Evolutionary conservation across 108 stramenopile species (phyloP), one percentile per base, ranked within the genome.

Genomic region (Nitzschia inconspicua): DNA sequence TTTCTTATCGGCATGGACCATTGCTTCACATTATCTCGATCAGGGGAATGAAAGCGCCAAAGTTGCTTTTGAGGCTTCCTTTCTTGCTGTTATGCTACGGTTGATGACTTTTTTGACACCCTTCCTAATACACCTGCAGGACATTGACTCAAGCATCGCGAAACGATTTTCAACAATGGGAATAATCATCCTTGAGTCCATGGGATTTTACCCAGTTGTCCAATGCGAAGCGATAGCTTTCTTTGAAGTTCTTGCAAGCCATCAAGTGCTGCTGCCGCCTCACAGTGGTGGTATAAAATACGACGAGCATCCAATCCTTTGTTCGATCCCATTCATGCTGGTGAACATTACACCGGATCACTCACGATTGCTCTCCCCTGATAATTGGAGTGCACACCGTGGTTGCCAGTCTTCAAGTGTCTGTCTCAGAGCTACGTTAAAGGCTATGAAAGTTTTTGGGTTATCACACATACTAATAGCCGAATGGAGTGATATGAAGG

Each of bases 21-120:
- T 77, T 39, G 72, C 76, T 42, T 69, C 80, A 8, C 72, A 65
- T 18, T 86, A 86, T 37, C 64, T 75, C 32, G 87, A 84, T 57
- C 62, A 61, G 42, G 57, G 85, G 70, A 68, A 68, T 41, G 52
- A 66, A 49, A 57, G 48, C 11, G 86, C 85, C 59, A 88, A 89
- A 56, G 56, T 86, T 41, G 39, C 83, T 9, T 55, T 53, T 3
- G 83, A 80, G 43, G 54, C 78, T 3, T 65, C 83, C 14, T 80
- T 92, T 46, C 37, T 86, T 35, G 71, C 85, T 10, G 83, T 85
- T 13, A 25, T 92, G 5, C 39, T 89, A 9, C 65, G 92, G 27
- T 52, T 93, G 56, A 93, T 93, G 92, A 87, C 88, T 26, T 80
- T 71, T 37, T 50, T 89, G 27, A 30, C 82, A 16, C 88, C 88